These are phyloP conservation scores for Neurospora sp. DNA, from an alignment of 495 filamentous ascomycete genomes.

Conservation along the genomic window DNA sequence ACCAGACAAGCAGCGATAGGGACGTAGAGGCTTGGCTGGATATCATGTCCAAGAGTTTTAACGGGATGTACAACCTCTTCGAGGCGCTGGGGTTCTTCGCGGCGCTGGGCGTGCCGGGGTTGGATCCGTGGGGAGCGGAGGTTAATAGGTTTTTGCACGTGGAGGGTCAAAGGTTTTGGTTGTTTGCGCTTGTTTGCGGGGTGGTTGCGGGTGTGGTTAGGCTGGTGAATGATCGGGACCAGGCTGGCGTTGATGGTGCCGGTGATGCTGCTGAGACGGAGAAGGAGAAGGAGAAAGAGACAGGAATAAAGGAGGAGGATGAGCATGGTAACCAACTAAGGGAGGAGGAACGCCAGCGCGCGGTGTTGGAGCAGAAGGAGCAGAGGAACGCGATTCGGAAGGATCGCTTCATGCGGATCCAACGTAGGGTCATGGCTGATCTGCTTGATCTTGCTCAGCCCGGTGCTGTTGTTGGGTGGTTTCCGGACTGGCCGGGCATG, in stretches of 20 bases:
- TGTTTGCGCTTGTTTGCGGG: conserved; percentile 41
- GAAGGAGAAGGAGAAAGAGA: not conserved
- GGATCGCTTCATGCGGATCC: conserved; percentile 4
- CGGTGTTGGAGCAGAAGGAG: not conserved
- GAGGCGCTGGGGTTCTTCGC: conserved; percentile 31
- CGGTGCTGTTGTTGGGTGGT: conserved; percentile 44
- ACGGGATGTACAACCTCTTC: conserved; percentile 38
- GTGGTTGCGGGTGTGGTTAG: conserved; percentile 11
- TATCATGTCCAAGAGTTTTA: conserved; percentile 29
- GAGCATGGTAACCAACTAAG: not conserved
- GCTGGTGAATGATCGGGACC: conserved; percentile 12
- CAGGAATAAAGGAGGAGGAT: not conserved
- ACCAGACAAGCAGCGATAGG: not conserved
- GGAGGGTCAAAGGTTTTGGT: conserved; percentile 59
- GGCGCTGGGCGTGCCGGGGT: conserved; percentile 39
- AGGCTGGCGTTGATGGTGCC: not conserved
- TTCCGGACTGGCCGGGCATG: conserved; percentile 29
- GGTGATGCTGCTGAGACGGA: not conserved
- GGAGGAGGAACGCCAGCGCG: not conserved
- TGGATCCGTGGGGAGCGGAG: conserved; percentile 24
- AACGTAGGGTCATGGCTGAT: conserved; percentile 39
- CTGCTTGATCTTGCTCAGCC: conserved; percentile 48
- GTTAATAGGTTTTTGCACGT: conserved; percentile 14
- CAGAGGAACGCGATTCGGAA: conserved; percentile 2
- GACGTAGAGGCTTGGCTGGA: conserved; percentile 16